These are phyloP conservation scores for Pichia cactophila DNA, from an alignment of 1,139 yeast species.

Conservation along the genomic window DNA sequence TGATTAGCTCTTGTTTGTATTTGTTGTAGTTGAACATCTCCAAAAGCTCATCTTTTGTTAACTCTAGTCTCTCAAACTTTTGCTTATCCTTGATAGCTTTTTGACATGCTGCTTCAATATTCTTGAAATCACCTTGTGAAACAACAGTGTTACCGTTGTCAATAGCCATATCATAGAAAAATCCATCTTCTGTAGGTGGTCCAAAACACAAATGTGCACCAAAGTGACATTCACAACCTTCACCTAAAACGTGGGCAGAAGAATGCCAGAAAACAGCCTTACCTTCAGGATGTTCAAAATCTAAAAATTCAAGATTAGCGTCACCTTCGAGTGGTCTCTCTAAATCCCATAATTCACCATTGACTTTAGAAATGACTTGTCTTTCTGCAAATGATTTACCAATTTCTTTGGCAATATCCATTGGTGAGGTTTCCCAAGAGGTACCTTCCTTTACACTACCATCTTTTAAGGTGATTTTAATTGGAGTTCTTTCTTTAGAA, in stretches of 20 bases:
- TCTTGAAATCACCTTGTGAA: conserved; percentile 74
- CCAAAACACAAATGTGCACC: conserved; percentile 92
- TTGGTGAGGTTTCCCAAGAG: conserved; percentile 86
- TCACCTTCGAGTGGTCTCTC: conserved; percentile 87
- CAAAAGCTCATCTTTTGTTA: conserved; percentile 85
- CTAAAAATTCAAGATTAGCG: conserved; percentile 62
- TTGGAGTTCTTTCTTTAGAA: conserved; percentile 47
- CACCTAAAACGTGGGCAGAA: conserved; percentile 96
- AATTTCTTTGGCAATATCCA: conserved; percentile 75
- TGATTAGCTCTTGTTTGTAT: conserved; percentile 84
- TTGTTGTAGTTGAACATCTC: conserved; percentile 94
- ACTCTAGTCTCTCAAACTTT: conserved; percentile 86
- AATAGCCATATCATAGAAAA: conserved; percentile 93
- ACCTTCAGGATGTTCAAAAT: conserved; percentile 83
- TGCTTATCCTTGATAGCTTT: conserved; percentile 94
- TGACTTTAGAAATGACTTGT: conserved; percentile 84
- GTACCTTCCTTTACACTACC: conserved; percentile 74
- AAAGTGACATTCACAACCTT: conserved; percentile 92
- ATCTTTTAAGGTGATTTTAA: conserved; percentile 78
- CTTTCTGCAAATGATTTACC: conserved; percentile 85
- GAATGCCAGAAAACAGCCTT: conserved; percentile 98
- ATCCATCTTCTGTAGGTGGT: conserved; percentile 97
- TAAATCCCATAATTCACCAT: conserved; percentile 91
- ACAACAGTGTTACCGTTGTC: conserved; percentile 72
- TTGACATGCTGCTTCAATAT: conserved; percentile 81